phyloP scores from a whole-genome alignment of 768 basidiomycete species.

The Lyophyllum shimeji region DNA sequence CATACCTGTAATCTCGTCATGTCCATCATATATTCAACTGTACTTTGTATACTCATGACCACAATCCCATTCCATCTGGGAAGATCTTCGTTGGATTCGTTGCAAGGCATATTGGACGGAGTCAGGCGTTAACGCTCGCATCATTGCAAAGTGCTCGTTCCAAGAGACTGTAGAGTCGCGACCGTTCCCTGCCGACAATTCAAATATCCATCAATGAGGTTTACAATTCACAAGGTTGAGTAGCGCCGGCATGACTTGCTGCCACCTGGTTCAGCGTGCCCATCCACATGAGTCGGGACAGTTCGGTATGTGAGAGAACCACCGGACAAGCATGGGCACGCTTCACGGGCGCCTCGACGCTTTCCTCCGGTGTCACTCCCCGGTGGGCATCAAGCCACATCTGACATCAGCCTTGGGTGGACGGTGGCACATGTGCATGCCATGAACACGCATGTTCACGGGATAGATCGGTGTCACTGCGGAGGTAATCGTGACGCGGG shows the following conservation, averaged over 20 bases:
- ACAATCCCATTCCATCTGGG: not conserved
- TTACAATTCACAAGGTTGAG: no score
- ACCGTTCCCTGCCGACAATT: no score
- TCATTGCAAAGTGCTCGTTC: no score
- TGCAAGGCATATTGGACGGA: no score
- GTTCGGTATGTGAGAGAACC: conserved; percentile 6
- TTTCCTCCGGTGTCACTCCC: not conserved
- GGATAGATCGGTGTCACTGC: not conserved
- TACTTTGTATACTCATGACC: conserved; percentile 1
- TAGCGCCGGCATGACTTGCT: not conserved
- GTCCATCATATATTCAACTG: conserved; percentile 1
- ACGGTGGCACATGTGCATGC: not conserved
- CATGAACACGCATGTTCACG: not conserved
- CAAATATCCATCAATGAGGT: no score
- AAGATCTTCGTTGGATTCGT: no score
- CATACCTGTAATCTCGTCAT: not conserved
- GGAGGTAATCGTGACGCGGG: not conserved
- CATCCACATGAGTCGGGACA: conserved; percentile 1
- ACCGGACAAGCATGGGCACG: not conserved
- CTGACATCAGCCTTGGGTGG: not conserved
- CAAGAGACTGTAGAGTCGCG: no score
- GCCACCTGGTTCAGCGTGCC: not conserved
- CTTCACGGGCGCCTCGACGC: not conserved
- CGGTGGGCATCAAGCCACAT: conserved; percentile 1
- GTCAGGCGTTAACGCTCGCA: no score